Evolutionary conservation across 768 basidiomycete genomes (phyloP).

Genomic region (Termitomyces bulborhizus): DNA sequence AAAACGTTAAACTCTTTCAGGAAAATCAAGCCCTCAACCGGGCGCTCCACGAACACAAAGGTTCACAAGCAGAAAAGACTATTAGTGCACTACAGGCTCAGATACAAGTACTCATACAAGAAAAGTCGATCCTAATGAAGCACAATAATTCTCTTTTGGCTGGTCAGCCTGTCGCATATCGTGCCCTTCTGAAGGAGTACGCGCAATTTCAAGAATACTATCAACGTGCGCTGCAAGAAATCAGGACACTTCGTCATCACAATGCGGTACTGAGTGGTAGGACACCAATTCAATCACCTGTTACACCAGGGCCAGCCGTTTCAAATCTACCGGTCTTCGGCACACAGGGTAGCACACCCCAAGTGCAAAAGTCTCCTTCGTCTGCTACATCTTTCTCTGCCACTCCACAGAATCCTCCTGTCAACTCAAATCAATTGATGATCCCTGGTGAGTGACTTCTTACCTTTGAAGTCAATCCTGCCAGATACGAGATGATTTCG

Average conservation of each 20-base stretch:
- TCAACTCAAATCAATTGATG: neutral
- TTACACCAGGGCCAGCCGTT: neutral
- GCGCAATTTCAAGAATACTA: conserved; percentile 10
- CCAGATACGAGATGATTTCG: neutral
- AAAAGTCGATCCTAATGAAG: conserved; percentile 13
- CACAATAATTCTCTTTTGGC: conserved; percentile 14
- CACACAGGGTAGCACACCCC: neutral
- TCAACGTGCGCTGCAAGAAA: conserved; percentile 14
- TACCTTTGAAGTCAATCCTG: neutral
- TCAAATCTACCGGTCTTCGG: neutral
- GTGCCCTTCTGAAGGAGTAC: conserved; percentile 15
- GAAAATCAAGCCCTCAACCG: conserved; percentile 29
- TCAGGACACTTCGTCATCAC: conserved; percentile 13
- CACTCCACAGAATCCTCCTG: neutral
- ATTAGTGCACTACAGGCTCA: conserved; percentile 19
- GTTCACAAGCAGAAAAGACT: conserved; percentile 15
- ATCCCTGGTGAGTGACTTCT: neutral
- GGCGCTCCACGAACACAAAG: conserved; percentile 16
- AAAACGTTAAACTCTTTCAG: conserved; percentile 33
- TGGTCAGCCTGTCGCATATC: conserved; percentile 12
- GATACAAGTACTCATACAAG: conserved; percentile 14
- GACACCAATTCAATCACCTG: conserved; percentile 3
- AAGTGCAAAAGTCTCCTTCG: neutral
- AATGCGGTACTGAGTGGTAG: conserved; percentile 1
- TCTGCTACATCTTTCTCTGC: neutral